Evolutionary conservation across 495 filamentous ascomycete genomes (phyloP), one percentile per base, ranked within the genome.

Genomic region (Penicillium salamii): DNA sequence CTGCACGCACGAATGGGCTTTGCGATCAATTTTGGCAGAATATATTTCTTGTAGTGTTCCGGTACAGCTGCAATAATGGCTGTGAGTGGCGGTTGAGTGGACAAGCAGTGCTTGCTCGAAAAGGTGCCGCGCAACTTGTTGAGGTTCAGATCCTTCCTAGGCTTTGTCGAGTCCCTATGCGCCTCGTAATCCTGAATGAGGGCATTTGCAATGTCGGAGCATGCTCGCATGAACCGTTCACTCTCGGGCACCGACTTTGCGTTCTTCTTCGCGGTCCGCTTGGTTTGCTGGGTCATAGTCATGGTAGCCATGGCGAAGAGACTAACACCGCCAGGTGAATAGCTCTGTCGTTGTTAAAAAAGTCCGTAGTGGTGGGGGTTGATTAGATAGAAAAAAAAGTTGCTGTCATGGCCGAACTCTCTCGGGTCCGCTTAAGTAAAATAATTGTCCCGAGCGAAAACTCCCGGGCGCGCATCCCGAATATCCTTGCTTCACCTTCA

Each of bases 31-130:
- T 93, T 92, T 18, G 92, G 95, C 36, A 97, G 71, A 53, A 98
- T 95, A 63, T 97, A 97, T 77, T 97, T 97, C 77, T 98, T 98
- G 74, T 97, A 96, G 70, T 97, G 90, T 61, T 97, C 95, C 23
- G 93, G 93, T 29, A 98, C 89, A 13, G 93, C 93, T 20, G 93
- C 90, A 57, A 98, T 96, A 62, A 98, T 98, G 50, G 93, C 91
- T 19, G 91, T 97, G 46, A 98, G 76, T 24, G 93, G 91, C 18
- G 93, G 93, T 50, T 93, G 87, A 60, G 78, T 87, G 59, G 79
- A 83, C 50, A 98, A 72, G 58, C 79, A 83, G 73, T 97, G 90
- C 72, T 96, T 97, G 72, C 90, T 95, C 9, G 93, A 82, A 47
- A 96, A 82, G 65, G 91, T 91, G 50, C 88, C 81, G 42, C 93